A percentile compares a stretch with the other conserved stretches of the same genome.
phyloP scores from a whole-genome alignment of 2,329 filamentous ascomycete species.

The Diaporthe australafricana region DNA sequence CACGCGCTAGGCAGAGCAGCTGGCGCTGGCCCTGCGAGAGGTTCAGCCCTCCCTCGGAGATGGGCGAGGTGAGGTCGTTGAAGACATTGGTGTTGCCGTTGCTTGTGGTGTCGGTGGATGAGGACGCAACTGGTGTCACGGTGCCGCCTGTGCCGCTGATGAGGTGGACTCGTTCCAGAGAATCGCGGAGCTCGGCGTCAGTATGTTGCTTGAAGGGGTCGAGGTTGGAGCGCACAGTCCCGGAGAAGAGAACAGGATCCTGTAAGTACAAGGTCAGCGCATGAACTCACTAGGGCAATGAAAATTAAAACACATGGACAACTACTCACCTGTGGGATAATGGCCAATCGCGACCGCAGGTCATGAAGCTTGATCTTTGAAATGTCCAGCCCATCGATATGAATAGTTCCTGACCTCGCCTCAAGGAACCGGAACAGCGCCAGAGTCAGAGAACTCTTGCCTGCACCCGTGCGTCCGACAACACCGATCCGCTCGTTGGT shows the following conservation, averaged over 20 bases:
- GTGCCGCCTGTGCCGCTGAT: slow-evolving; percentile 50
- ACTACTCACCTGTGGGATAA: slow-evolving; percentile 72
- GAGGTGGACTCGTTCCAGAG: slow-evolving; percentile 78
- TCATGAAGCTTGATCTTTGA: slow-evolving; percentile 77
- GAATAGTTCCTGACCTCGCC: slow-evolving; percentile 71
- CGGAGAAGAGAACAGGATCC: slow-evolving; percentile 85
- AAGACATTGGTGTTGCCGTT: slow-evolving; percentile 74
- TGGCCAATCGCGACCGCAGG: slow-evolving; percentile 79
- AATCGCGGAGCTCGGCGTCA: slow-evolving; percentile 77
- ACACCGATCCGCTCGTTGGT: slow-evolving; percentile 80
- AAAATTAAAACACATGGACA: neutral
- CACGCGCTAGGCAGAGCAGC: slow-evolving; percentile 79
- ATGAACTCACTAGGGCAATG: neutral
- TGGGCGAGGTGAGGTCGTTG: slow-evolving; percentile 68
- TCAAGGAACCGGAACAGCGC: slow-evolving; percentile 84
- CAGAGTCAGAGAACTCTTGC: slow-evolving; percentile 81
- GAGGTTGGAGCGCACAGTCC: slow-evolving; percentile 80
- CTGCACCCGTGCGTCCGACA: slow-evolving; percentile 81
- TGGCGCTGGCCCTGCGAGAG: slow-evolving; percentile 82
- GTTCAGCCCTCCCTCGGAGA: slow-evolving; percentile 80
- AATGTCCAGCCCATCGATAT: slow-evolving; percentile 81
- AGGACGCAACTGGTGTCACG: slow-evolving; percentile 53
- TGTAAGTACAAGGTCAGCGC: slow-evolving; percentile 46
- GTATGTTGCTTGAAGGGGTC: slow-evolving; percentile 80
- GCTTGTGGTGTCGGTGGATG: slow-evolving; percentile 49